These are phyloP conservation scores for Manihot esculenta DNA, from an alignment of 441 rosid genomes.

Conservation along the genomic window DNA sequence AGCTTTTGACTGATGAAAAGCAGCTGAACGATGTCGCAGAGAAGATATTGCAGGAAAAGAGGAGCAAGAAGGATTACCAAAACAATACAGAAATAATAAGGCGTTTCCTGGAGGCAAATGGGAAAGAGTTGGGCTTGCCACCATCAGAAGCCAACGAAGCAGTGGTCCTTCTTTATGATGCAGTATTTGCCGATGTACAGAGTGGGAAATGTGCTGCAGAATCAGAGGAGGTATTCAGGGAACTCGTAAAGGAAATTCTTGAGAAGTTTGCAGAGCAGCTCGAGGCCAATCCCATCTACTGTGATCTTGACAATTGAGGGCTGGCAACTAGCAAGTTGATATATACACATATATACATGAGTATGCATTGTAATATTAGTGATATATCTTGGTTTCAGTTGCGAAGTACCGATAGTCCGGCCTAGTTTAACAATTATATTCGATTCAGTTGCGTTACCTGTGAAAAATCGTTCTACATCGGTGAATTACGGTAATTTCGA, in stretches of 20 bases:
- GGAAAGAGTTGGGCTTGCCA: slow-evolving; percentile 68
- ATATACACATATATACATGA: no score
- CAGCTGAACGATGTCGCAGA: slow-evolving; percentile 37
- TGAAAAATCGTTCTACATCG: no score
- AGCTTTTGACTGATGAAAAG: slow-evolving; percentile 57
- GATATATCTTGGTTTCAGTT: not conserved
- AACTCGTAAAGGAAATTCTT: slow-evolving; percentile 49
- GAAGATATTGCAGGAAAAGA: slow-evolving; percentile 37
- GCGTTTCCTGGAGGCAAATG: slow-evolving; percentile 50
- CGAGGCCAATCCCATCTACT: slow-evolving; percentile 51
- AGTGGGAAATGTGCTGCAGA: slow-evolving; percentile 26
- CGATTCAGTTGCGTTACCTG: no score
- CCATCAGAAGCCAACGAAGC: slow-evolving; percentile 58
- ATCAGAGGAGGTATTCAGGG: slow-evolving; percentile 31
- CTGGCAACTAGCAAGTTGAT: not conserved
- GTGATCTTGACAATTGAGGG: slow-evolving; percentile 35
- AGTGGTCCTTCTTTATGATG: slow-evolving; percentile 50
- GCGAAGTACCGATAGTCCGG: no score
- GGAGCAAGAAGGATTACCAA: slow-evolving; percentile 25
- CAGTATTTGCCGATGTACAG: slow-evolving; percentile 42
- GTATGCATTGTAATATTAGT: not conserved
- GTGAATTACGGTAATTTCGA: no score
- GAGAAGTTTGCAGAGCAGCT: slow-evolving; percentile 60
- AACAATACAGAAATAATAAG: slow-evolving; percentile 34
- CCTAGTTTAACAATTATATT: no score